A percentile compares a stretch with the other conserved stretches of the same genome.
Conservation (phyloP, 2,329 filamentous ascomycete species). For the Penicillium sp. region DNA sequence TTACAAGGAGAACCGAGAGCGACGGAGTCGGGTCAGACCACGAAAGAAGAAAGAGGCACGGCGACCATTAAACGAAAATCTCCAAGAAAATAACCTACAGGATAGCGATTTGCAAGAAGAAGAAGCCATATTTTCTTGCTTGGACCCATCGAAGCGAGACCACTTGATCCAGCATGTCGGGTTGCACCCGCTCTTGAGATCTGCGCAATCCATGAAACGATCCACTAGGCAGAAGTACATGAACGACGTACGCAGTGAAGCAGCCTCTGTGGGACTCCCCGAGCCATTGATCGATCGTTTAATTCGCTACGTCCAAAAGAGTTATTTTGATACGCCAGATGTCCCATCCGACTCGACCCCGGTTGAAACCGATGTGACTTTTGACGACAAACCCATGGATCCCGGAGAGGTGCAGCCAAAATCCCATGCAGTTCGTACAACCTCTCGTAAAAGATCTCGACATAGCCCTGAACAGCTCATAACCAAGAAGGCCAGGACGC, state of each 20-base stretch:
- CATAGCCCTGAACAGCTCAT: background rate
- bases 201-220: slow-evolving; percentile 18
- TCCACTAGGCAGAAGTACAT: slow-evolving; percentile 26
- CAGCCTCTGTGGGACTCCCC: slow-evolving; percentile 15
- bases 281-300: slow-evolving; percentile 12
- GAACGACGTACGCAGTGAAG: slow-evolving; percentile 20
- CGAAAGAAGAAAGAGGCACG: background rate
- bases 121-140: slow-evolving; percentile 18
- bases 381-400: no score
- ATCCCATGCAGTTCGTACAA: background rate
- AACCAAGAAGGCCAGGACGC: background rate
- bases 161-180: slow-evolving; percentile 22
- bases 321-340: slow-evolving; percentile 22
- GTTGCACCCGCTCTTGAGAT: slow-evolving; percentile 23
- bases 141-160: slow-evolving; percentile 8
- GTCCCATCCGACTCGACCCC: background rate
- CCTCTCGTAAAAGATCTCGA: background rate
- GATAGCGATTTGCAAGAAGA: slow-evolving; percentile 16
- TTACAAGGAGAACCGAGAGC: background rate
- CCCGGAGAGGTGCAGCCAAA: no score
- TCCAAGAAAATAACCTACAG: background rate
- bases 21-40: background rate
- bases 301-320: slow-evolving; percentile 25
- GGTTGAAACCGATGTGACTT: no score
- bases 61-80: background rate